Percentiles rank a stretch among this genome's conserved stretches.
These are phyloP conservation scores for Leishmania major DNA, from an alignment of 208 protist genomes.

Conservation along the genomic window DNA sequence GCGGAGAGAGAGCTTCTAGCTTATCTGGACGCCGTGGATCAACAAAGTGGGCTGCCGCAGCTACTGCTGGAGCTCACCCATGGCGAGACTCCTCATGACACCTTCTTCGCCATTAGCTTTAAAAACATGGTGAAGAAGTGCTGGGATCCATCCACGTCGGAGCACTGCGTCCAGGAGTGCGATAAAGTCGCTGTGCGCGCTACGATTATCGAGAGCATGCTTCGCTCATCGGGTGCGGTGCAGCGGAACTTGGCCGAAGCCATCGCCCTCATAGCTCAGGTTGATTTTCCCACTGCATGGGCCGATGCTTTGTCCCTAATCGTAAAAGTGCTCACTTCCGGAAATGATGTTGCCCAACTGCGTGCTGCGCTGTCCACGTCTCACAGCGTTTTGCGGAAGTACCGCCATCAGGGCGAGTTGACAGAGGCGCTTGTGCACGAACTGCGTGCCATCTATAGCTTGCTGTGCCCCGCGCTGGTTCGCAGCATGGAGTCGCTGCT, in stretches of 20 bases:
- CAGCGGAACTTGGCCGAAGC: conserved; percentile 91
- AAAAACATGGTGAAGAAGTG: conserved; percentile 90
- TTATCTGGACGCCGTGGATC: conserved; percentile 68
- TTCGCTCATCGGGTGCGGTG: conserved; percentile 48
- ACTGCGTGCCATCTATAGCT: conserved; percentile 67
- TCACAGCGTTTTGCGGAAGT: conserved; percentile 93
- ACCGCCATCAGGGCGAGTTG: conserved; percentile 63
- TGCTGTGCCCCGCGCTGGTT: conserved; percentile 41
- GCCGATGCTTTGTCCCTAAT: conserved; percentile 80
- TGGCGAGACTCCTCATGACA: conserved; percentile 27
- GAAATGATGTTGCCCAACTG: conserved; percentile 32
- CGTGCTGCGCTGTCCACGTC: conserved; percentile 81
- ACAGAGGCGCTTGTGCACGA: conserved; percentile 62
- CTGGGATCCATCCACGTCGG: conserved; percentile 68
- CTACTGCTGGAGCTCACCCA: conserved; percentile 62
- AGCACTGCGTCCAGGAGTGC: conserved; percentile 78
- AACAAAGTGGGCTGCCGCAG: conserved; percentile 61
- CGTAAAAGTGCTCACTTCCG: conserved; percentile 38
- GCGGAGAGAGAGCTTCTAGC: conserved; percentile 64
- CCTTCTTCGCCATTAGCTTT: conserved; percentile 81
- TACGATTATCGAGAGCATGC: conserved; percentile 63
- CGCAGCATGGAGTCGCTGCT: conserved; percentile 31
- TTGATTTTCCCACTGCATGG: conserved; percentile 94
- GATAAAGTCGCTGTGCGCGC: conserved; percentile 73
- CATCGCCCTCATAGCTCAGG: conserved; percentile 84